Percentiles rank a stretch among this genome's conserved stretches.
Evolutionary conservation across 306 rosid species (phyloP).

Genomic region (Fagus crenata): DNA sequence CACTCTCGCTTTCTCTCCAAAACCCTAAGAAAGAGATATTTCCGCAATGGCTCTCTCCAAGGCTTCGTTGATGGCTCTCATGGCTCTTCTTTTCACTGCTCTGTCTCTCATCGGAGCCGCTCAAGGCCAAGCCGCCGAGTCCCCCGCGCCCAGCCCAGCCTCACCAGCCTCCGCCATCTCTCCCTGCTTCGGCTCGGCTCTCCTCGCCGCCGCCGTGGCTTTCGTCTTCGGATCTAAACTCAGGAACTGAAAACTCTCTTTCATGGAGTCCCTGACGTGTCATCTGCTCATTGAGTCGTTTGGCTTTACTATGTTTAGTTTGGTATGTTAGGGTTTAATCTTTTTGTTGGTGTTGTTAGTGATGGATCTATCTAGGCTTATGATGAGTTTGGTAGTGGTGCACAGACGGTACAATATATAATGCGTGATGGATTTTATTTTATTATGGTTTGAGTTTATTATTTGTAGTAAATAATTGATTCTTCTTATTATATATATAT

Average conservation of each 20-base stretch:
- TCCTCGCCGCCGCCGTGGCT: slow-evolving; percentile 48
- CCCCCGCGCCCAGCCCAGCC: slow-evolving; percentile 80
- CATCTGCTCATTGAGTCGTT: slow-evolving; percentile 1
- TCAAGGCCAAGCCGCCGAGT: slow-evolving; percentile 49
- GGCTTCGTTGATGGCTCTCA: slow-evolving; percentile 35
- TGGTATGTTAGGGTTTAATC: background rate
- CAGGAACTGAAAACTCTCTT: slow-evolving; percentile 43
- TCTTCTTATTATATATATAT: background rate
- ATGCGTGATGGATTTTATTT: slow-evolving; percentile 20
- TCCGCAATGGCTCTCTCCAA: slow-evolving; percentile 59
- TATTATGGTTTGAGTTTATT: slow-evolving; percentile 16
- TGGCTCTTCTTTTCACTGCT: slow-evolving; percentile 46
- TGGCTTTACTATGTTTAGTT: slow-evolving; percentile 30
- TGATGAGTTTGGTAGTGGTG: background rate
- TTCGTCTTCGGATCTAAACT: slow-evolving; percentile 66
- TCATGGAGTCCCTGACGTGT: background rate
- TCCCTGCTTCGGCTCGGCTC: slow-evolving; percentile 54
- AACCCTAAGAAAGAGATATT: background rate
- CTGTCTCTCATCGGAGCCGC: slow-evolving; percentile 39
- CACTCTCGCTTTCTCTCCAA: background rate
- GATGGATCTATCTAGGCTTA: slow-evolving; percentile 19
- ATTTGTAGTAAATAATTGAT: slow-evolving; percentile 31
- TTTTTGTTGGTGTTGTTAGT: background rate
- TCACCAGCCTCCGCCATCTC: slow-evolving; percentile 53
- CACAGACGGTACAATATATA: slow-evolving; percentile 1